These are phyloP conservation scores for Fusarium verticillioides DNA, from an alignment of 2,329 filamentous ascomycete species.

Conservation along the genomic window DNA sequence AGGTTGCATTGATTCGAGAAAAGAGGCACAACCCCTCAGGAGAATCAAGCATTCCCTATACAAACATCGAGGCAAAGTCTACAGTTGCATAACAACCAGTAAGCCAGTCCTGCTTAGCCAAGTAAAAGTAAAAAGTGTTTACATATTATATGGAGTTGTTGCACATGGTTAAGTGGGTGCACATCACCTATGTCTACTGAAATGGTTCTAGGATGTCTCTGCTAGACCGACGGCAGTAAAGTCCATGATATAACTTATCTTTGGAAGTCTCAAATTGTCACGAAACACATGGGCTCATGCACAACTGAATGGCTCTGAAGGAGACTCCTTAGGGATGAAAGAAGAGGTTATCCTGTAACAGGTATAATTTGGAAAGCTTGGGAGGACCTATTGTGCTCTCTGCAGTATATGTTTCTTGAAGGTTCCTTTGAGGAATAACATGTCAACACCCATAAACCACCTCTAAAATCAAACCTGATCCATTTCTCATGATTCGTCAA, in stretches of 20 bases:
- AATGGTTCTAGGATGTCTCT: not conserved
- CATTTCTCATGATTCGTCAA: not conserved
- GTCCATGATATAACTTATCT: not conserved
- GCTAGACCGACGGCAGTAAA: not conserved
- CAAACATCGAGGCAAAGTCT: not conserved
- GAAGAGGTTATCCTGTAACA: not conserved
- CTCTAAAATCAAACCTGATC: not conserved
- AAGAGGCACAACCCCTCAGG: not conserved
- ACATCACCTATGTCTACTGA: not conserved
- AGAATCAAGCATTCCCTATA: not conserved
- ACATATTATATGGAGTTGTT: not conserved
- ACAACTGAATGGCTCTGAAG: not conserved
- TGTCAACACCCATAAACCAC: not conserved
- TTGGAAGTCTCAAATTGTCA: not conserved
- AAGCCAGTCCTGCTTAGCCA: not conserved
- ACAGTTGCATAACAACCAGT: not conserved
- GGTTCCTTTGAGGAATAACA: not conserved
- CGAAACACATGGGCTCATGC: not conserved
- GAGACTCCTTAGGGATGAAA: not conserved
- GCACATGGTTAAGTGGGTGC: not conserved
- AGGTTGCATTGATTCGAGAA: not conserved
- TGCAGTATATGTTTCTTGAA: not conserved
- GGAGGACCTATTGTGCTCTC: not conserved
- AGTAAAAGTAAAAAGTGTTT: not conserved
- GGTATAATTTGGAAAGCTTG: not conserved